Base-by-base conservation (phyloP, 768 basidiomycete species). In the Trametes maxima region DNA sequence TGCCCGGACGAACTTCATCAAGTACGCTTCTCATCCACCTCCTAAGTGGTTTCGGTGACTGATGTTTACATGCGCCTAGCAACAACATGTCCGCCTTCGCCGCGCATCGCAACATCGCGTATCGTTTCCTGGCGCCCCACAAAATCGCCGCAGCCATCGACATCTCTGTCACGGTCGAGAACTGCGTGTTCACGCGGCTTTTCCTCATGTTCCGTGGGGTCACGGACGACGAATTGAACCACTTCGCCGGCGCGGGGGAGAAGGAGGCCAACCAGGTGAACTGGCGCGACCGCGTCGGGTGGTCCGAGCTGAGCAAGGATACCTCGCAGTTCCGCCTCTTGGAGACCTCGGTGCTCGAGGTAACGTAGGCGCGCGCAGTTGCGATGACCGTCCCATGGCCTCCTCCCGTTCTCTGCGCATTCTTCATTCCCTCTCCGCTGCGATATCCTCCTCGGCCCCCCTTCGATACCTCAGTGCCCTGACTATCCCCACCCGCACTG, bases 201-300 rank as follows among this genome's bases (percentile, higher is more conserved):
- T 94, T 94, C 79, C 81, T 94, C 59, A 92, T 94, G 73, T 93
- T 88, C 76, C 86, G 92, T 24, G 92, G 92, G 0, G 74, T 94
- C 35, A 82, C 81, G 19, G 92, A 94, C 63, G 92, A 94, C 57
- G 92, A 94, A 64, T 76, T 90, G 58, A 83, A 83, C 19, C 71
- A 85, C 42, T 93, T 93, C 71, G 84, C 85, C 5, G 87, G 84
- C 19, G 85, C 90, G 2, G 90, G 92, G 12, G 92, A 92, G 76
- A 94, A 94, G 74, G 92, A 93, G 72, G 92, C 92, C 33, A 90
- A 90, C 63, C 75, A 79, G 11, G 82, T 82, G 67, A 92, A 93
- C 74, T 94, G 92, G 92, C 78, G 90, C 58, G 89, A 89, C 68
- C 75, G 86, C 42, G 84, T 93, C 46, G 88, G 87, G 22, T 94